Conservation (phyloP, 805 yeast species). For the Spathaspora arborariae region DNA sequence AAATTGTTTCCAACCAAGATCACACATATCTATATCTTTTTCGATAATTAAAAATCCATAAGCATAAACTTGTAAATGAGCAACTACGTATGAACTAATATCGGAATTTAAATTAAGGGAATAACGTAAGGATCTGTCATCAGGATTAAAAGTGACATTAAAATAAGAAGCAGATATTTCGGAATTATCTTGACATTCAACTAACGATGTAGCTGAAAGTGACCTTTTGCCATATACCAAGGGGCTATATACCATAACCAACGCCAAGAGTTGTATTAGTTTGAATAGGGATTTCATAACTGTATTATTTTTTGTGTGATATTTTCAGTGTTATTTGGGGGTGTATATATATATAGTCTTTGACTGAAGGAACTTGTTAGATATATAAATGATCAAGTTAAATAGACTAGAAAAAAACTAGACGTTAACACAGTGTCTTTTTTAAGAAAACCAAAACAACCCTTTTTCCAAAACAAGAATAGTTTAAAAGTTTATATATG, state of each 20-base stretch:
- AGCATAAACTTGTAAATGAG: conserved; percentile 73
- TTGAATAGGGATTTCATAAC: background rate
- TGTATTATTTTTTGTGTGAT: too few species aligned
- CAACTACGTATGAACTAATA: conserved; percentile 61
- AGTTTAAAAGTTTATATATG: background rate
- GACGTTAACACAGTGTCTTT: too few species aligned
- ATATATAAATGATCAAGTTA: too few species aligned
- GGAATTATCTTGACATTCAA: conserved; percentile 79
- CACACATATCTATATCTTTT: conserved; percentile 59
- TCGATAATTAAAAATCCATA: conserved; percentile 76
- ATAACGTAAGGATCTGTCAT: conserved; percentile 61
- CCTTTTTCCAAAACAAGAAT: background rate
- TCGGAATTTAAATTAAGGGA: conserved; percentile 67
- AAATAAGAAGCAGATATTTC: conserved; percentile 70
- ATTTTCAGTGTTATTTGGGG: background rate
- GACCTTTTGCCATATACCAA: conserved; percentile 18
- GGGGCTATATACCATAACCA: conserved; percentile 8
- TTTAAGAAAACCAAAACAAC: background rate
- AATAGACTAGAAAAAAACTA: too few species aligned
- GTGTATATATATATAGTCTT: background rate
- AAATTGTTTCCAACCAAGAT: conserved; percentile 73
- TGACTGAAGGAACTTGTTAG: too few species aligned
- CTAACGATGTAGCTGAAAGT: conserved; percentile 67
- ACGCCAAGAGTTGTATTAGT: background rate
- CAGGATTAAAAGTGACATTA: conserved; percentile 73